Base-by-base conservation (phyloP, 2,329 filamentous ascomycete species). In the Knufia fluminis region DNA sequence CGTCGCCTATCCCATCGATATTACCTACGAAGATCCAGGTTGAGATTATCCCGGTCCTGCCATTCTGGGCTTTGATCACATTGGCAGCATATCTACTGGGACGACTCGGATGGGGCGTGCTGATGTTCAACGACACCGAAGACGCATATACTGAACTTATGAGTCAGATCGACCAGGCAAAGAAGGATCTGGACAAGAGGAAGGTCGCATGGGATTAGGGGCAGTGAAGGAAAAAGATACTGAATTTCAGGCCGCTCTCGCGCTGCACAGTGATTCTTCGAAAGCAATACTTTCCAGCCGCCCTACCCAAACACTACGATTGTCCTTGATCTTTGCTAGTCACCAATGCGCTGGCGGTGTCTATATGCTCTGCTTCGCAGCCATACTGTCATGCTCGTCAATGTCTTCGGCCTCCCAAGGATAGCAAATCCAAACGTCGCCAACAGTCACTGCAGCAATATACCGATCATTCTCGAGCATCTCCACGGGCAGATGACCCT, bases 391-490 rank as follows among this genome's bases (percentile, higher is more conserved):
- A 66, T 96, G 91, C 76, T 90, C 86, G 23, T 94, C 88, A 63
- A 97, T 96, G 65, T 96, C 86, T 28, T 75, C 79, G 49, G 92
- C 92, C 73, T 97, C 92, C 92, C 92, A 98, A 14, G 92, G 92
- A 71, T 98, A 98, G 77, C 88, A 94, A 66, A 97, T 97, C 92
- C 92, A 98, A 57, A 89, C 83, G 69, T 98, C 91, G n/a, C 78
- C 79, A 26, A 94, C 86, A 4, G 91, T 97, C 64, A 84, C 75
- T 19, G 92, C 88, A 19, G 92, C 92, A 58, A 85, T 69, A 71
- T 98, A 98, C 61, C 84, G 77, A 49, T 81, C 70, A 35, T 76
- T 70, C 56, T 56, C 54, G 40, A 91, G 74, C 78, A 97, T 88
- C 32, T 88, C 82, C 17, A 79, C 63, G 9, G 92, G 90, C 50